Evolutionary conservation across 2,329 filamentous ascomycete species (phyloP).

Genomic region (Colletotrichum musae): DNA sequence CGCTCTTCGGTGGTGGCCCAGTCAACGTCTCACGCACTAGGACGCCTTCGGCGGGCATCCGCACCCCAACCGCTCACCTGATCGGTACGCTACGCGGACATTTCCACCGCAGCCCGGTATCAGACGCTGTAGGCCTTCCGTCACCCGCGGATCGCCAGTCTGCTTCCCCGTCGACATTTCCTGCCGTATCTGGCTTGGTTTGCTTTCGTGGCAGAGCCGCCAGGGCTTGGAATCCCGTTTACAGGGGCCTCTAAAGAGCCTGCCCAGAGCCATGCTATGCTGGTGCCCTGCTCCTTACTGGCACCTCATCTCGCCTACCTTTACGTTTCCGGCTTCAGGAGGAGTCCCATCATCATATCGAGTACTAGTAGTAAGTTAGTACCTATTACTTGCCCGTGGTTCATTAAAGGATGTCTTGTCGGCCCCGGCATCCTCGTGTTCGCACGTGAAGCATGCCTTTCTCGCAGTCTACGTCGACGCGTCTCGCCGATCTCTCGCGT

Average conservation of each 20-base stretch:
- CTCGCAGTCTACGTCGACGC: background rate
- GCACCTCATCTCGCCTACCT: background rate
- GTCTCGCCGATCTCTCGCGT: constrained; percentile 23
- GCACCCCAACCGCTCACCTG: constrained; percentile 14
- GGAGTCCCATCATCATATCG: too few species aligned
- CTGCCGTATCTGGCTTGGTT: background rate
- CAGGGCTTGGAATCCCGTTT: too few species aligned
- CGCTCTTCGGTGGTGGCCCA: constrained; percentile 3
- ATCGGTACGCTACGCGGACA: constrained; percentile 15
- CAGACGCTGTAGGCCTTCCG: background rate
- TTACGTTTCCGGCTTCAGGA: background rate
- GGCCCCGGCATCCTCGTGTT: constrained; percentile 29
- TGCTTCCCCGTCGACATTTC: constrained; percentile 8
- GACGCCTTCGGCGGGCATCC: background rate
- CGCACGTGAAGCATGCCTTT: constrained; percentile 18
- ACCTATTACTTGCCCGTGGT: background rate
- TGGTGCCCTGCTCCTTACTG: too few species aligned
- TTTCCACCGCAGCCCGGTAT: constrained; percentile 6
- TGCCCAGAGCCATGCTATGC: too few species aligned
- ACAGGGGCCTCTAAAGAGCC: too few species aligned
- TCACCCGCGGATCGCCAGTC: background rate
- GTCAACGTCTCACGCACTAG: constrained; percentile 4
- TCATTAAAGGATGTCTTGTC: constrained; percentile 10
- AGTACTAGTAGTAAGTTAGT: too few species aligned
- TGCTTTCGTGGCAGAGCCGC: too few species aligned